These are phyloP conservation scores for Lentinus brumalis DNA, from an alignment of 768 basidiomycete species.

Conservation along the genomic window DNA sequence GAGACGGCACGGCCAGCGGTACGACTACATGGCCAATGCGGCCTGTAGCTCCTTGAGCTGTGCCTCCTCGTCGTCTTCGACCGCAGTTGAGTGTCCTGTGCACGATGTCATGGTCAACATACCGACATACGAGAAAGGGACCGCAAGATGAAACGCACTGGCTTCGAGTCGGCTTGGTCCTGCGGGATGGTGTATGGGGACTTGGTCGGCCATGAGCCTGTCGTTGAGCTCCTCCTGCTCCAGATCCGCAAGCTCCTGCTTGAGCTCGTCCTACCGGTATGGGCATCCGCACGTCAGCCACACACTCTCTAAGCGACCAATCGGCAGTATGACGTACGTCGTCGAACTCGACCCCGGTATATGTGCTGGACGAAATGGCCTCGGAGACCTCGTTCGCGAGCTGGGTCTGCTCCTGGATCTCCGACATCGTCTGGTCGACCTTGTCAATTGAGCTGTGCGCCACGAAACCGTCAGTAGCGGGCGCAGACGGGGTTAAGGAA, in stretches of 20 bases:
- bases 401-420: constrained; percentile 88
- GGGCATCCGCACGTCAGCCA: background rate
- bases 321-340: constrained; percentile 52
- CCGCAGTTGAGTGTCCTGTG: constrained; percentile 41
- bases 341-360: constrained; percentile 59
- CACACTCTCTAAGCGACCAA: background rate
- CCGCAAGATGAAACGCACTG: constrained; percentile 43
- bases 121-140: background rate
- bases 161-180: constrained; percentile 50
- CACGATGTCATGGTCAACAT: constrained; percentile 2
- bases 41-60: constrained; percentile 90
- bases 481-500: background rate
- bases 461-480: background rate
- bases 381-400: constrained; percentile 92
- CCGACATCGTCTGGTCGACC: constrained; percentile 88
- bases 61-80: constrained; percentile 90
- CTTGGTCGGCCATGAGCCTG: constrained; percentile 84
- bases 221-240: constrained; percentile 90
- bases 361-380: constrained; percentile 74
- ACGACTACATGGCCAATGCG: constrained; percentile 70
- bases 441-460: constrained; percentile 71
- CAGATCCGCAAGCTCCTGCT: constrained; percentile 78
- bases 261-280: constrained; percentile 67
- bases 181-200: constrained; percentile 81
- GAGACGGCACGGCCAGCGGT: background rate